Evolutionary conservation across 2,329 filamentous ascomycete species (phyloP).

Genomic region (Biscogniauxia sp.): DNA sequence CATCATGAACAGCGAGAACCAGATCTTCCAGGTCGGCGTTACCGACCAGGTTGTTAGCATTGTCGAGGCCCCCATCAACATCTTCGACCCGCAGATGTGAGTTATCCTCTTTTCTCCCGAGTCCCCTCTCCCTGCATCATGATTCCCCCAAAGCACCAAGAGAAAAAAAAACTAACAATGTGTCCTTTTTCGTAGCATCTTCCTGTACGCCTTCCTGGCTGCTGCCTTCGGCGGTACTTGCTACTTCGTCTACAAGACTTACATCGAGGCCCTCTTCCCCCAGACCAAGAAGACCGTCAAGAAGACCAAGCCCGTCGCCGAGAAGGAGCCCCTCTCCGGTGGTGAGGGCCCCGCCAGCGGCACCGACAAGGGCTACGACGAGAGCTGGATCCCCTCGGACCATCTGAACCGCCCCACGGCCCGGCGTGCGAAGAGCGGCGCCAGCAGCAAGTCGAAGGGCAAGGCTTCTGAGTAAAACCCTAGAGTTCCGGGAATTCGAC

Average conservation of each 20-base stretch:
- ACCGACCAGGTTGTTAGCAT: slow-evolving; percentile 82
- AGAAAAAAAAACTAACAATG: slow-evolving; percentile 30
- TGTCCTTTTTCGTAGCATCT: slow-evolving; percentile 64
- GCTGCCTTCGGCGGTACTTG: slow-evolving; percentile 74
- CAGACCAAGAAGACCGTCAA: slow-evolving; percentile 68
- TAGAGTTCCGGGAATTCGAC: neutral
- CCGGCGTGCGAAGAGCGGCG: slow-evolving; percentile 61
- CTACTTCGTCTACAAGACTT: slow-evolving; percentile 98
- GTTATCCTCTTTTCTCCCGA: slow-evolving; percentile 30
- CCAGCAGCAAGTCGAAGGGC: slow-evolving; percentile 44
- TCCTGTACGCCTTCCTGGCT: slow-evolving; percentile 91
- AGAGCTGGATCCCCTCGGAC: slow-evolving; percentile 88
- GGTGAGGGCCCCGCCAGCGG: slow-evolving; percentile 69
- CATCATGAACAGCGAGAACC: slow-evolving; percentile 63
- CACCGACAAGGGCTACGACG: slow-evolving; percentile 74
- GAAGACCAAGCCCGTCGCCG: slow-evolving; percentile 50
- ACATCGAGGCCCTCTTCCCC: slow-evolving; percentile 94
- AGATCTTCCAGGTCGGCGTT: slow-evolving; percentile 72
- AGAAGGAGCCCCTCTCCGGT: slow-evolving; percentile 61
- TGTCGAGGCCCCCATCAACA: slow-evolving; percentile 85
- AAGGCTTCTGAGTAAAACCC: slow-evolving; percentile 32
- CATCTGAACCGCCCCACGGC: slow-evolving; percentile 85
- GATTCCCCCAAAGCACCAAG: slow-evolving; percentile 31
- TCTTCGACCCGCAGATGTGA: slow-evolving; percentile 95
- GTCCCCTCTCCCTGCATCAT: slow-evolving; percentile 41